Conservation (phyloP, 108 stramenopile species). For the Aurantiochytrium sp. region DNA sequence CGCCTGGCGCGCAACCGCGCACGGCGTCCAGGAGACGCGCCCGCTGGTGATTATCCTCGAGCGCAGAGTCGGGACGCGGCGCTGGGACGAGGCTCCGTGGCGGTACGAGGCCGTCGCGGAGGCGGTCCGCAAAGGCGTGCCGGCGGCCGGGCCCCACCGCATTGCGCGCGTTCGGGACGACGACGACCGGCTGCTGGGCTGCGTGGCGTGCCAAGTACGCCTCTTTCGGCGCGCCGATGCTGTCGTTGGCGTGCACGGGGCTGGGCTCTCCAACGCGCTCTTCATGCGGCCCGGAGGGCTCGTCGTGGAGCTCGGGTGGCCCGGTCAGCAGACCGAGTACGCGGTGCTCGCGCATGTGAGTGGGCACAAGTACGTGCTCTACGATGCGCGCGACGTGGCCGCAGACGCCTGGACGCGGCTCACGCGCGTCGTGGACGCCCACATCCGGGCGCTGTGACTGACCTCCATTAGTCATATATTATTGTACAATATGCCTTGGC, state of each 20-base stretch:
- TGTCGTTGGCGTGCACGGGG: slow-evolving; percentile 37
- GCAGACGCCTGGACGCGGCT: background rate
- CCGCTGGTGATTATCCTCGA: background rate
- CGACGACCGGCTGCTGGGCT: background rate
- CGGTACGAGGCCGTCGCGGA: background rate
- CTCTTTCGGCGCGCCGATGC: slow-evolving; percentile 29
- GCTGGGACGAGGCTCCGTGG: background rate
- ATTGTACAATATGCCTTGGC: no score
- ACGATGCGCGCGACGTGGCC: background rate
- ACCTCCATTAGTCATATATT: no score
- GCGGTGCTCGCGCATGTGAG: background rate
- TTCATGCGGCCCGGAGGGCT: slow-evolving; percentile 36
- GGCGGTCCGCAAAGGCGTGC: background rate
- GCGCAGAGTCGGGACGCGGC: background rate
- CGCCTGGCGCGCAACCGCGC: background rate
- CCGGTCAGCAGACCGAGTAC: background rate
- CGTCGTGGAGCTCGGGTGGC: slow-evolving; percentile 30
- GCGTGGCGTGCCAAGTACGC: slow-evolving; percentile 30
- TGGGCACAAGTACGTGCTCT: background rate
- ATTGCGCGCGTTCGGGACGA: background rate
- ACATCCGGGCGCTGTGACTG: background rate
- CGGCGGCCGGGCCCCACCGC: background rate
- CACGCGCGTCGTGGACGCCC: background rate
- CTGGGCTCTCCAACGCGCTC: slow-evolving; percentile 37
- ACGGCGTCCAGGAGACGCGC: background rate